Evolutionary conservation across 2,329 filamentous ascomycete species (phyloP).

Genomic region (Epichloe scottii): DNA sequence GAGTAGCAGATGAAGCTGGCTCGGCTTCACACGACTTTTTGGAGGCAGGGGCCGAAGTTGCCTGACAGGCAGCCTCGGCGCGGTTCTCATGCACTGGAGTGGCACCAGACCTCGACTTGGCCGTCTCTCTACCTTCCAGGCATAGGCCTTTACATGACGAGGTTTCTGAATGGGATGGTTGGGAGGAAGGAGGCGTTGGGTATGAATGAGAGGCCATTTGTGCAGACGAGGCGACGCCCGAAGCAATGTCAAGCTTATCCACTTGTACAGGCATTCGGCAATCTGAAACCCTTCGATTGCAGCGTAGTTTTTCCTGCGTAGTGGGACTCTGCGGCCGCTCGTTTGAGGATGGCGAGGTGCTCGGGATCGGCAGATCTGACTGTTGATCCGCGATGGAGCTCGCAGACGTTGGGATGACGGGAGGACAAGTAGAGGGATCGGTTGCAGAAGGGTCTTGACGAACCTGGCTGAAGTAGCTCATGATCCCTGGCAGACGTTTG

Average conservation of each 20-base stretch:
- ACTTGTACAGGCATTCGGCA: constrained; percentile 3
- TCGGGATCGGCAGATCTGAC: constrained; percentile 10
- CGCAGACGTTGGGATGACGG: constrained; percentile 28
- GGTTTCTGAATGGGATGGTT: constrained; percentile 26
- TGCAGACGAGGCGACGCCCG: constrained; percentile 12
- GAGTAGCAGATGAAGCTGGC: constrained; percentile 1
- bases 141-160: constrained; percentile 18
- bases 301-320: constrained; percentile 14
- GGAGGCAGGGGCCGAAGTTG: background rate
- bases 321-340: constrained; percentile 13
- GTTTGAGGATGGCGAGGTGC: constrained; percentile 20
- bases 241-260: constrained; percentile 10
- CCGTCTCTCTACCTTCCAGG: constrained; percentile 13
- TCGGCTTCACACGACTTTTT: background rate
- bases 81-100: background rate
- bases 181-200: constrained; percentile 46
- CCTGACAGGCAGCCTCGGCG: background rate
- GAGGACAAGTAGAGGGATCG: constrained; percentile 17
- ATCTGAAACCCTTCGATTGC: constrained; percentile 10
- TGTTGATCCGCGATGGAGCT: constrained; percentile 15
- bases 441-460: constrained; percentile 64
- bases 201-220: constrained; percentile 26
- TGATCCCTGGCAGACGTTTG: constrained; percentile 89
- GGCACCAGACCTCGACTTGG: constrained; percentile 6
- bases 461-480: constrained; percentile 99